Conservation (phyloP, 2,329 filamentous ascomycete species). For the Penicillium thymicola region DNA sequence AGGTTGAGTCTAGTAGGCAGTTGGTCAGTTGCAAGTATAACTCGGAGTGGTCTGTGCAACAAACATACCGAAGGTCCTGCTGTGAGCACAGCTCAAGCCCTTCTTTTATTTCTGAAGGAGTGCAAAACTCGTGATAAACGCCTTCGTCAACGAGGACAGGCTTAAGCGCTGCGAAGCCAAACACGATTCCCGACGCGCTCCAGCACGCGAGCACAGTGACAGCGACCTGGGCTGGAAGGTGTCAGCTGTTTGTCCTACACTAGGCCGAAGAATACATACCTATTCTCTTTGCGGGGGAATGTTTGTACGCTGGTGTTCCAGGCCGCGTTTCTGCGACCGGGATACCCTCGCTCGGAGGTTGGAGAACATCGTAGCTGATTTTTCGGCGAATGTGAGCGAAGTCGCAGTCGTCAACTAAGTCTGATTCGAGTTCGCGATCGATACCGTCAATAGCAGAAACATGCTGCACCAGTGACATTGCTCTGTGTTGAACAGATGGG, state of each 20-base stretch:
- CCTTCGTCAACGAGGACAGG: conserved; percentile 71
- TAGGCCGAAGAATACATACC: conserved; percentile 18
- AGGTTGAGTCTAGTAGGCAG: conserved; percentile 64
- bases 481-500: conserved; percentile 13
- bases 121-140: conserved; percentile 66
- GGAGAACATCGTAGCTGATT: conserved; percentile 45
- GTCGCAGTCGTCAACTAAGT: conserved; percentile 14
- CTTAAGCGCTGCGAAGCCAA: conserved; percentile 82
- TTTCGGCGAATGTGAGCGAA: conserved; percentile 23
- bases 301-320: conserved; percentile 50
- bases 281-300: conserved; percentile 39
- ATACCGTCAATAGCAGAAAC: conserved; percentile 49
- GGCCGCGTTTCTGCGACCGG: conserved; percentile 38
- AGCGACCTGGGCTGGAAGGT: conserved; percentile 54
- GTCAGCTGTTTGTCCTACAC: conserved; percentile 2
- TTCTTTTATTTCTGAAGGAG: conserved; percentile 48
- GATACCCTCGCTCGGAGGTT: conserved; percentile 31
- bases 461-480: conserved; percentile 52
- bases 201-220: conserved; percentile 70
- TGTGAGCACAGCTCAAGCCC: conserved; percentile 54
- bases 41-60: neutral
- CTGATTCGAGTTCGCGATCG: conserved; percentile 40
- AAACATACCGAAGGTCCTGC: conserved; percentile 52
- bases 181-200: conserved; percentile 73
- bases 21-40: conserved; percentile 10